phyloP scores from a whole-genome alignment of 2,329 filamentous ascomycete species.

The Fusarium sambucinum region DNA sequence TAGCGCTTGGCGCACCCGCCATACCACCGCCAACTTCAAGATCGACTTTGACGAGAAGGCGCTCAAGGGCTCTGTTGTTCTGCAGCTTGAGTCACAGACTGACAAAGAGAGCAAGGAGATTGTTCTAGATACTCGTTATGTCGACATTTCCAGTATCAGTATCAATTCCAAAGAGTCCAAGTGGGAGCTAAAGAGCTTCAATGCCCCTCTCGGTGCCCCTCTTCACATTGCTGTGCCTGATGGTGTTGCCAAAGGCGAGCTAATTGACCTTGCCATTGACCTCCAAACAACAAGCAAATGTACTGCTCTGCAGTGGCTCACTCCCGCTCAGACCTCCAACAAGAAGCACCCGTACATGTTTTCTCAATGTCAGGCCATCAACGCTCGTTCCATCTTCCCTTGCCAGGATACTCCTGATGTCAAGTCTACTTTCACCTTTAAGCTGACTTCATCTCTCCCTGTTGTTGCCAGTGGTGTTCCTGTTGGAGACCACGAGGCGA shows the following conservation, averaged over 20 bases:
- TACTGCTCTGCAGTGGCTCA: slow-evolving; percentile 95
- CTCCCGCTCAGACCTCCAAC: slow-evolving; percentile 92
- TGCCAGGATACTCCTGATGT: slow-evolving; percentile 98
- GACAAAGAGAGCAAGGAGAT: slow-evolving; percentile 80
- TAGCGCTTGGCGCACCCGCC: slow-evolving; percentile 84
- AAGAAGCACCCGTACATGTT: slow-evolving; percentile 98
- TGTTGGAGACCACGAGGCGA: slow-evolving; percentile 59
- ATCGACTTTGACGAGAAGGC: slow-evolving; percentile 86
- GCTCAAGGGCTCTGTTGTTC: slow-evolving; percentile 79
- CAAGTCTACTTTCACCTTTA: slow-evolving; percentile 94
- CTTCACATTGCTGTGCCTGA: slow-evolving; percentile 72
- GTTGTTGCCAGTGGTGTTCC: slow-evolving; percentile 91
- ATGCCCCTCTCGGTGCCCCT: slow-evolving; percentile 80
- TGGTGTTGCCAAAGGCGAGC: slow-evolving; percentile 65
- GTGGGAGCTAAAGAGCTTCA: slow-evolving; percentile 77
- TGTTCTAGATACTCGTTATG: slow-evolving; percentile 86
- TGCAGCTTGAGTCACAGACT: slow-evolving; percentile 82
- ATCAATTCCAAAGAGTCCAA: slow-evolving; percentile 72
- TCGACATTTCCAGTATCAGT: slow-evolving; percentile 78
- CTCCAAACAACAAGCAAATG: slow-evolving; percentile 88
- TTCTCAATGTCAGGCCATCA: slow-evolving; percentile 96
- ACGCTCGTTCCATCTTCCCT: slow-evolving; percentile 92
- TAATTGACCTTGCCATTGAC: slow-evolving; percentile 71
- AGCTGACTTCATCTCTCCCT: slow-evolving; percentile 84
- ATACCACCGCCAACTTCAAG: slow-evolving; percentile 83